A percentile compares a stretch with the other conserved stretches of the same genome.
These are phyloP conservation scores for Boletus reticuloceps DNA, from an alignment of 768 basidiomycete genomes.

Conservation along the genomic window DNA sequence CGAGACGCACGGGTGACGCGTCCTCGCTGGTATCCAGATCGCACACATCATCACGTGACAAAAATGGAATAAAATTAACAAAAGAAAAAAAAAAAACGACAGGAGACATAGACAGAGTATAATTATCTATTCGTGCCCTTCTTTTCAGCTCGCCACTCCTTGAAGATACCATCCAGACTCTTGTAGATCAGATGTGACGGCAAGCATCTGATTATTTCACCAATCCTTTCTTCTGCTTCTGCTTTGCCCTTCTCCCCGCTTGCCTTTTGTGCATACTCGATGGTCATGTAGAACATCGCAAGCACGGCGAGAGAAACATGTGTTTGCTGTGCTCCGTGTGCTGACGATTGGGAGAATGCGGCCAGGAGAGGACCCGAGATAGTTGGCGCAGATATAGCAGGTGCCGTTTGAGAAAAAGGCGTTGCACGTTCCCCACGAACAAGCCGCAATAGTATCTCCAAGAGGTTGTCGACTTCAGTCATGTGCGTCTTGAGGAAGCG, in stretches of 20 bases:
- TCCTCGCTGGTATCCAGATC: slow-evolving; percentile 21
- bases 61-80: slow-evolving; percentile 8
- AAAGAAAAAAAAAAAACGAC: neutral
- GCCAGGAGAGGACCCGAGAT: slow-evolving; percentile 69
- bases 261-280: slow-evolving; percentile 78
- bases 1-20: slow-evolving; percentile 31
- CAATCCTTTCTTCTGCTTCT: slow-evolving; percentile 73
- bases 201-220: slow-evolving; percentile 87
- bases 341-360: slow-evolving; percentile 70
- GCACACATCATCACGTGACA: slow-evolving; percentile 28
- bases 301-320: slow-evolving; percentile 92
- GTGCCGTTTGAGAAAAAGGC: slow-evolving; percentile 61
- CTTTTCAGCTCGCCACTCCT: slow-evolving; percentile 86
- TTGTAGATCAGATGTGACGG: slow-evolving; percentile 87
- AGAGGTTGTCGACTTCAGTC: slow-evolving; percentile 79
- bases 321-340: slow-evolving; percentile 87
- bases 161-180: slow-evolving; percentile 92
- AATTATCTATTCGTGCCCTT: slow-evolving; percentile 48
- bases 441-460: slow-evolving; percentile 90
- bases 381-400: slow-evolving; percentile 58
- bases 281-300: slow-evolving; percentile 81
- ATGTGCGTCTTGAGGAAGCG: slow-evolving; percentile 89
- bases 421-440: slow-evolving; percentile 86
- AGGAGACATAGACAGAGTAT: neutral
- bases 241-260: slow-evolving; percentile 61